Conservation (phyloP, 1,284 basidiomycete species). For the Rhodotorula glutinis region DNA sequence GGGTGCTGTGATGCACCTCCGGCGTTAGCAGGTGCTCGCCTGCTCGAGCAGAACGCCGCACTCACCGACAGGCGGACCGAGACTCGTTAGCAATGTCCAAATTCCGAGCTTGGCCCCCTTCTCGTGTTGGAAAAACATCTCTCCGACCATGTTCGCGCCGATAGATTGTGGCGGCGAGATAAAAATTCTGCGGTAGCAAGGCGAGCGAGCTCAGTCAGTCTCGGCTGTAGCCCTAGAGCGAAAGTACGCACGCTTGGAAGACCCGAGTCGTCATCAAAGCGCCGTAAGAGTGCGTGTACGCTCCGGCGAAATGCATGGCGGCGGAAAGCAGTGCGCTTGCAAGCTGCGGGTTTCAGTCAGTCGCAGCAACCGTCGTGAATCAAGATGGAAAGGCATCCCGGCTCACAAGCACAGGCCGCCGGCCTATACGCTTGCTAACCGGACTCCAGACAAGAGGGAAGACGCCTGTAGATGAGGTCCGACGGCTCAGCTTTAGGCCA, state of each 20-base stretch:
- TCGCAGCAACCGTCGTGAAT: not conserved
- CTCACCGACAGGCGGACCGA: not conserved
- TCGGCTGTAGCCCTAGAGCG: too few species aligned
- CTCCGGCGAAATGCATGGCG: conserved; percentile 23
- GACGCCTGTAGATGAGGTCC: too few species aligned
- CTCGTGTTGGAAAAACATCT: conserved; percentile 39
- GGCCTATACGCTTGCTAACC: conserved; percentile 23
- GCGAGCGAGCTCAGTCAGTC: not conserved
- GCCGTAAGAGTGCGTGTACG: conserved; percentile 28
- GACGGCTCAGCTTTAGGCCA: too few species aligned
- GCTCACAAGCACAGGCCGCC: conserved; percentile 30
- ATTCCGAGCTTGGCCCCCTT: conserved; percentile 24
- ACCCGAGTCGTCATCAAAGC: conserved; percentile 30
- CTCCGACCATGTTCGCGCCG: conserved; percentile 22
- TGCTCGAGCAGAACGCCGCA: not conserved
- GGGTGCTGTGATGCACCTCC: conserved; percentile 9
- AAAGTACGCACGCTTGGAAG: conserved; percentile 20
- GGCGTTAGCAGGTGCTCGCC: not conserved
- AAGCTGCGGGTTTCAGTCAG: not conserved
- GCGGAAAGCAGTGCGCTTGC: conserved; percentile 13
- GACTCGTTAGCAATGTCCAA: conserved; percentile 27
- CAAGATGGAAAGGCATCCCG: not conserved
- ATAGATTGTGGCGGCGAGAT: conserved; percentile 15
- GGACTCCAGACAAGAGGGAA: conserved; percentile 27
- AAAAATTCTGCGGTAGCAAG: conserved; percentile 11